A percentile compares a stretch with the other conserved stretches of the same genome.
phyloP scores from a whole-genome alignment of 2,329 filamentous ascomycete species.

The Beauveria caledonica region DNA sequence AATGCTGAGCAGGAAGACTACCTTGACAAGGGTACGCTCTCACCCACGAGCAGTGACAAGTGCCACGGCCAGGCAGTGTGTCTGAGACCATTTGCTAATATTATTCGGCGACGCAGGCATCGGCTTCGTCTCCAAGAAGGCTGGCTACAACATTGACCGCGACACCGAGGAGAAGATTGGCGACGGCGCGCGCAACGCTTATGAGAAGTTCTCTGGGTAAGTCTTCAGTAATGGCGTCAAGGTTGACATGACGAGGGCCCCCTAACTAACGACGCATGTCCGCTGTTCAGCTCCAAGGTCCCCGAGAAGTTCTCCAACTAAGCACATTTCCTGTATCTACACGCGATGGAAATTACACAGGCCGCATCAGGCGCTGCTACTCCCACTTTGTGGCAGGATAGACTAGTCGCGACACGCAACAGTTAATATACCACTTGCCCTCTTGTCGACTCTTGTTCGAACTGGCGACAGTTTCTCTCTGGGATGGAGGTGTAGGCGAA shows the following conservation, averaged over 20 bases:
- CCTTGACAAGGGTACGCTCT: conserved; percentile 29
- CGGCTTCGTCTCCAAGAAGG: conserved; percentile 23
- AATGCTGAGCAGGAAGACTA: conserved; percentile 24
- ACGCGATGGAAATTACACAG: neutral
- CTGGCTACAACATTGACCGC: conserved; percentile 25
- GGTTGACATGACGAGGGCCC: too few relatives aligned
- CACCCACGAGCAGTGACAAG: neutral
- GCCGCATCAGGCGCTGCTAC: neutral
- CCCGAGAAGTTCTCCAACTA: conserved; percentile 30
- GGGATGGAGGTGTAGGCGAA: too few relatives aligned
- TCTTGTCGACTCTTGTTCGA: neutral
- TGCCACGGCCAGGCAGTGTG: neutral
- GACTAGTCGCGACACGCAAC: neutral
- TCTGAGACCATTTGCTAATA: neutral
- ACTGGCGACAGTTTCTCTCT: too few relatives aligned
- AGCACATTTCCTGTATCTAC: neutral
- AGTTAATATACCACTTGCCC: conserved; percentile 8
- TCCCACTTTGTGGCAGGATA: neutral
- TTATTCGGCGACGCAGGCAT: conserved; percentile 19
- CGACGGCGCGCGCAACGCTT: conserved; percentile 26
- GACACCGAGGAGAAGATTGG: conserved; percentile 32
- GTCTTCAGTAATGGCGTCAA: conserved; percentile 7
- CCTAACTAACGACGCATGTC: neutral
- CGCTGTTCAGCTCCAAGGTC: conserved; percentile 19
- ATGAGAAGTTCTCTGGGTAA: conserved; percentile 31